Conservation (phyloP, 108 stramenopile genomes). For the Seminavis robusta region DNA sequence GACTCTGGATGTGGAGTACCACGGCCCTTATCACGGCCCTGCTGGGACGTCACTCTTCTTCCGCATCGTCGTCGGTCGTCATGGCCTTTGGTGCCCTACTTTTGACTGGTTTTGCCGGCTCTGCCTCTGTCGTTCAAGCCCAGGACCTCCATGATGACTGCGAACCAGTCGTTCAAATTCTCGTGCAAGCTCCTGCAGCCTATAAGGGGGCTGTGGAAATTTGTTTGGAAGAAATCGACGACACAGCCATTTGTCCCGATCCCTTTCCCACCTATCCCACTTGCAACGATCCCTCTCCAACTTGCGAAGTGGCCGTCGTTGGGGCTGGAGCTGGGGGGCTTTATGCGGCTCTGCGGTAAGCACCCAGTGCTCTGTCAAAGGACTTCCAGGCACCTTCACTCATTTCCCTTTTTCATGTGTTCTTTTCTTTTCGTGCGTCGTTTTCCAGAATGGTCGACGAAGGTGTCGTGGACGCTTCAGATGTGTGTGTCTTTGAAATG, state of each 20-base stretch:
- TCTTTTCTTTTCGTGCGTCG: not conserved
- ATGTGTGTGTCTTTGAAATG: constrained; percentile 26
- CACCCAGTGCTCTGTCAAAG: not conserved
- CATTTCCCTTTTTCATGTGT: not conserved
- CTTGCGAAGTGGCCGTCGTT: constrained; percentile 19
- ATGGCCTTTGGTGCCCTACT: not conserved
- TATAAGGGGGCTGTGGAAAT: constrained; percentile 17
- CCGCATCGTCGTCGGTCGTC: no score
- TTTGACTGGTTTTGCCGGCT: not conserved
- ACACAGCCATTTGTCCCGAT: constrained; percentile 17
- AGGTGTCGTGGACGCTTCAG: constrained; percentile 5
- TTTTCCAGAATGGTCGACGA: constrained; percentile 15
- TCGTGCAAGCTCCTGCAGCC: constrained; percentile 22
- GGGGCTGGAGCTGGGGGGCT: constrained; percentile 29
- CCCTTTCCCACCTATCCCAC: constrained; percentile 24
- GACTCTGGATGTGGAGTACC: no score
- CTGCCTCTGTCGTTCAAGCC: not conserved
- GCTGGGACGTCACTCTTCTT: no score
- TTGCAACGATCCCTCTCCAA: constrained; percentile 7
- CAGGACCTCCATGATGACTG: constrained; percentile 1
- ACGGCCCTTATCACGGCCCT: no score
- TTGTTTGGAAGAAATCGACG: constrained; percentile 6
- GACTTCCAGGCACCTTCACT: no score
- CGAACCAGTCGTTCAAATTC: constrained; percentile 14
- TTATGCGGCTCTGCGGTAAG: constrained; percentile 20